A percentile compares a stretch with the other conserved stretches of the same genome.
phyloP scores from a whole-genome alignment of 2,329 filamentous ascomycete genomes.

The Eutypa lata region DNA sequence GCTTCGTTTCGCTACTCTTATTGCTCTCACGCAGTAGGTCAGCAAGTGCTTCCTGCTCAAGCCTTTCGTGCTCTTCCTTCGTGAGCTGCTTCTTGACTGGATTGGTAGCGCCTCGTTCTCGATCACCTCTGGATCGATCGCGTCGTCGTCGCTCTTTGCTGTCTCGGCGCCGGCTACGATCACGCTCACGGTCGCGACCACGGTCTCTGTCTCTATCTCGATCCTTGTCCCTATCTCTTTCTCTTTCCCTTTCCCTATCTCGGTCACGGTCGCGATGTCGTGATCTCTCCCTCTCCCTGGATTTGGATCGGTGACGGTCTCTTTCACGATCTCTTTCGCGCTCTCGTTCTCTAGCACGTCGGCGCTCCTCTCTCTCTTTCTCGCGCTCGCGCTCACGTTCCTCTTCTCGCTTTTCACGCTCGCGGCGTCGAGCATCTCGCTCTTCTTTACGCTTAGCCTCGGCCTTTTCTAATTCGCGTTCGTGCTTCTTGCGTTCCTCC shows the following conservation, averaged over 20 bases:
- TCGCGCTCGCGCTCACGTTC: slow-evolving; percentile 43
- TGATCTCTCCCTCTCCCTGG: slow-evolving; percentile 15
- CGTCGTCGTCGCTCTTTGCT: slow-evolving; percentile 30
- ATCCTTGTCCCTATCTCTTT: slow-evolving; percentile 30
- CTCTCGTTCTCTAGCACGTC: slow-evolving; percentile 38
- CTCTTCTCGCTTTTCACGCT: slow-evolving; percentile 34
- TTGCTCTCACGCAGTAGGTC: slow-evolving; percentile 60
- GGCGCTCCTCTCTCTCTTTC: slow-evolving; percentile 53
- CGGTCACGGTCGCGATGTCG: slow-evolving; percentile 26
- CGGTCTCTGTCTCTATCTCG: slow-evolving; percentile 29
- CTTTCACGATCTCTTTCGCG: slow-evolving; percentile 28
- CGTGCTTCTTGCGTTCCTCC: slow-evolving; percentile 51
- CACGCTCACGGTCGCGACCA: slow-evolving; percentile 31
- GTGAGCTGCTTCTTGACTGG: slow-evolving; percentile 52
- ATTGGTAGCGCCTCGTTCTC: slow-evolving; percentile 35
- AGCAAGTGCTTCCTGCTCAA: slow-evolving; percentile 57
- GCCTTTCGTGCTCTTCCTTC: slow-evolving; percentile 54
- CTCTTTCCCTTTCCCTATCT: slow-evolving; percentile 28
- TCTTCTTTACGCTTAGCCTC: slow-evolving; percentile 49
- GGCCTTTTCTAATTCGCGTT: slow-evolving; percentile 46
- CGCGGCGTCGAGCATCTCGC: slow-evolving; percentile 45
- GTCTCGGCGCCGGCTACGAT: slow-evolving; percentile 29
- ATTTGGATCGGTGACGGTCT: slow-evolving; percentile 4
- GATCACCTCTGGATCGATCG: slow-evolving; percentile 34
- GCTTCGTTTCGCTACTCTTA: slow-evolving; percentile 39